A percentile compares a stretch with the other conserved stretches of the same genome.
Conservation (phyloP, 169 alveolate species). For the Cryptosporidium sp. region DNA sequence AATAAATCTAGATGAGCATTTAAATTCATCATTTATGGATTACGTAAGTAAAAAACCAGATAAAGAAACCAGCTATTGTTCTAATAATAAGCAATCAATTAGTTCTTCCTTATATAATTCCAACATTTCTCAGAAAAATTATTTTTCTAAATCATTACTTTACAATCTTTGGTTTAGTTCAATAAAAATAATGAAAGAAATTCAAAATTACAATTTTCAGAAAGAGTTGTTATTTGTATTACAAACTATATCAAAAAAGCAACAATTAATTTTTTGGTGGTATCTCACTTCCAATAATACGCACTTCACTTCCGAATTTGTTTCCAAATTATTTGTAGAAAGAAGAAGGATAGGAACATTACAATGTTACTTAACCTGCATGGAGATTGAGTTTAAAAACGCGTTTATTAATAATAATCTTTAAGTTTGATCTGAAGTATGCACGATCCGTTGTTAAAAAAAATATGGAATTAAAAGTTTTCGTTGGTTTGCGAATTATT, state of each 20-base stretch:
- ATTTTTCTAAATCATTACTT: not conserved
- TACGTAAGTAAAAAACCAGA: not conserved
- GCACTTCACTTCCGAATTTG: not conserved
- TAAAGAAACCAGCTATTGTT: not conserved
- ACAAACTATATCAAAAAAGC: slow-evolving; percentile 8
- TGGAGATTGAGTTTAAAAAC: slow-evolving; percentile 8
- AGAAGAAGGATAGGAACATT: slow-evolving; percentile 41
- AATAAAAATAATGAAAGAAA: not conserved
- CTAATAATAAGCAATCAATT: not conserved
- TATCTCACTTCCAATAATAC: slow-evolving; percentile 3
- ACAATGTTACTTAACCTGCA: slow-evolving; percentile 17
- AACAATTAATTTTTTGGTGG: slow-evolving; percentile 23
- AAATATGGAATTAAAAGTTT: not conserved
- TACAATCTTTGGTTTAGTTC: not conserved
- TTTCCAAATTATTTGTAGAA: slow-evolving; percentile 6
- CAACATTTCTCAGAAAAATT: not conserved
- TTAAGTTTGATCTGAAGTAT: not conserved
- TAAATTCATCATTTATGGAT: not conserved
- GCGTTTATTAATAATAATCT: not conserved
- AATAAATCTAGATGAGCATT: not conserved
- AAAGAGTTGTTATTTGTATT: slow-evolving; percentile 12
- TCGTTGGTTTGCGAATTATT: not conserved
- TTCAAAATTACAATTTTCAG: not conserved
- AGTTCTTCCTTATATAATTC: not conserved
- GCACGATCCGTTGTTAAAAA: not conserved